Base-by-base conservation (phyloP, 768 basidiomycete genomes). In the Tylopilus vinaceipallidus region DNA sequence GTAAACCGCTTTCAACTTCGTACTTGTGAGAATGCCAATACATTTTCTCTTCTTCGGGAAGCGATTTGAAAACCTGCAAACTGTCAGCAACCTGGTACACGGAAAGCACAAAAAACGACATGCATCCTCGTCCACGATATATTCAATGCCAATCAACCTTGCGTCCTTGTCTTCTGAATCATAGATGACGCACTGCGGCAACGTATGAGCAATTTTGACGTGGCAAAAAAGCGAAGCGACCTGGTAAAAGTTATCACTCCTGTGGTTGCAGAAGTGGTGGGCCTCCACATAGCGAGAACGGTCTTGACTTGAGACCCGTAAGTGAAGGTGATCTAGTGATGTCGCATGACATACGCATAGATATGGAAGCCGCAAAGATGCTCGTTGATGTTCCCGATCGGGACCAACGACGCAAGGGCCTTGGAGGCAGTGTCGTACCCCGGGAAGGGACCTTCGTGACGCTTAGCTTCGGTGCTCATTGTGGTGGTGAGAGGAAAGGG, bases 1-100 rank as follows among this genome's bases (percentile, higher is more conserved):
- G 56, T 5, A 65, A 33, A 10, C 71, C 66, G 45, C 64, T 71
- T 50, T 70, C 71, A 23, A 71, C 74, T 58, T 76, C 75, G 46
- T 73, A 75, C 53, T 77, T 73, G 54, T 80, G 79, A 13, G 74
- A 76, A 57, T 81, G 80, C 79, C 79, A 80, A 47, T 72, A 77
- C 56, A 64, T 72, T 57, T 75, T 73, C 65, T 79, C 77, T 22
- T 76, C 74, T 24, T 65, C 57, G 4, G 73, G 68, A 1, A 82
- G 70, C 1, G 58, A 55, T 37, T 61, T 52, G 59, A 79, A 80
- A 14, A 67, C 49, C 68, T 70, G 30, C 1, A 13, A 7, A 34
- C 17, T 36, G 35, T 52, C 24, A 59, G 23, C 8, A 32, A 20
- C n/a, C 11, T 3, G 32, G 40, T 14, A 16, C 22, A 23, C 6